A percentile compares a stretch with the other conserved stretches of the same genome.
phyloP scores from a whole-genome alignment of 345 rosid genomes.

The Euclidium syriacum region DNA sequence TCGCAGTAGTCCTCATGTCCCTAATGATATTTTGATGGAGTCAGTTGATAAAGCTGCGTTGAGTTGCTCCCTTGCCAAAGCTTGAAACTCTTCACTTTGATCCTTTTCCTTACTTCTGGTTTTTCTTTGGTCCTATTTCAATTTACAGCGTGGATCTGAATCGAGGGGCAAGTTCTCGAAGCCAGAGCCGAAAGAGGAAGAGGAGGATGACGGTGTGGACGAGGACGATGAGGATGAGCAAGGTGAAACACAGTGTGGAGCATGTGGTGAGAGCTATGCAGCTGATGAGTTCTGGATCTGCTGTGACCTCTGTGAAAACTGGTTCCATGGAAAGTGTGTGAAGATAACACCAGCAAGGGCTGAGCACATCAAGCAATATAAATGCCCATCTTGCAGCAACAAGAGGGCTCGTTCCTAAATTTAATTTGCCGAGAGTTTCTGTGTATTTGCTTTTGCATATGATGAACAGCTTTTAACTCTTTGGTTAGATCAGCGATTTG shows the following conservation, averaged over 20 bases:
- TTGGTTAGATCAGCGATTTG: constrained; percentile 38
- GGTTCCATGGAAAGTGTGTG: constrained; percentile 68
- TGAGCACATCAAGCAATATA: constrained; percentile 88
- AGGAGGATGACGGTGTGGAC: constrained; percentile 39
- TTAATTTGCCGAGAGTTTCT: constrained; percentile 2
- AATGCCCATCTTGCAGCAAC: constrained; percentile 94
- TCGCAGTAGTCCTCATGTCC: neutral
- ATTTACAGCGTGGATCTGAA: constrained; percentile 45
- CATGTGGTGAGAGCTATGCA: constrained; percentile 71
- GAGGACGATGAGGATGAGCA: constrained; percentile 57
- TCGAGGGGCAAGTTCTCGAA: constrained; percentile 45
- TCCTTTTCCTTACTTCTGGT: neutral
- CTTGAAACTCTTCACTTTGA: neutral
- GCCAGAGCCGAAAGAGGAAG: constrained; percentile 39
- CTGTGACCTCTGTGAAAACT: constrained; percentile 67
- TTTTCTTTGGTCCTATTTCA: neutral
- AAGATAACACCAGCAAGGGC: constrained; percentile 92
- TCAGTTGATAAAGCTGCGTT: neutral
- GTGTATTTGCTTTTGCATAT: constrained; percentile 34
- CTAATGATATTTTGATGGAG: neutral
- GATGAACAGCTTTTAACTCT: constrained; percentile 47
- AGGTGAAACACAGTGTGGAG: constrained; percentile 32
- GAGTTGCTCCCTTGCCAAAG: neutral
- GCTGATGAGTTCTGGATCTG: constrained; percentile 80
- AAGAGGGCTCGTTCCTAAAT: constrained; percentile 54